Base-by-base conservation (phyloP, 169 alveolate genomes). In the Perkinsus olseni region DNA sequence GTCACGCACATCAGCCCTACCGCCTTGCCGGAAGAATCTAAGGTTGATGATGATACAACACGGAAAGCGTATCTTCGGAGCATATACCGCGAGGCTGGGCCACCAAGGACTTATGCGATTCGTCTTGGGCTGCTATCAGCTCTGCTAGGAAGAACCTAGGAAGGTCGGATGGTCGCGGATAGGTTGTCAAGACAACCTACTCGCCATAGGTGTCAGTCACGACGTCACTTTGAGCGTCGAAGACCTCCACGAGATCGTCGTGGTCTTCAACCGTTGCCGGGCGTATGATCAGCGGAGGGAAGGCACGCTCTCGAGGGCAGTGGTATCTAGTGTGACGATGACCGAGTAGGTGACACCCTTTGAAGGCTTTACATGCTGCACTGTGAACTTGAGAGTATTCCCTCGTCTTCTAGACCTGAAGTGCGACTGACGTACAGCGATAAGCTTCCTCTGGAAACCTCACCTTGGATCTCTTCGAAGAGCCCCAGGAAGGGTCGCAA, bases 201-300 rank as follows among this genome's bases (percentile, higher is more conserved):
- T 97, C 98, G 91, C 98, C 99, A 92, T 96, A 97, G 82, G 96
- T 95, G 50, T 96, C 96, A n/a, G 98, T 97, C 21, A 96, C 97
- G 48, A 97, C 97, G 38, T 97, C 98, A 37, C 97, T 94, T 92
- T 97, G 96, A 38, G 96, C 94, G 92, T 97, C 97, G 93, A 97
- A 97, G 39, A 97, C 96, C 91, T 96, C 97, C 38, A 97, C 99
- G 92, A 97, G 94, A 92, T 96, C 97, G 95, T 97, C 99, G 92
- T 97, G 98, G 94, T 97, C 99, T 92, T 97, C 97, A 93, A 97
- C 97, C 90, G 95, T 94, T 8, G 98, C 99, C 94, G 94, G 95
- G 93, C 99, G 93, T 74, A 97, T 96, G 93, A 96, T 97, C 11
- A 97, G 94, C 34, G 95, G 96, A 11, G 97, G 98, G 31, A 96